phyloP scores from a whole-genome alignment of 257 asterid species.

The Rehmannia glutinosa region DNA sequence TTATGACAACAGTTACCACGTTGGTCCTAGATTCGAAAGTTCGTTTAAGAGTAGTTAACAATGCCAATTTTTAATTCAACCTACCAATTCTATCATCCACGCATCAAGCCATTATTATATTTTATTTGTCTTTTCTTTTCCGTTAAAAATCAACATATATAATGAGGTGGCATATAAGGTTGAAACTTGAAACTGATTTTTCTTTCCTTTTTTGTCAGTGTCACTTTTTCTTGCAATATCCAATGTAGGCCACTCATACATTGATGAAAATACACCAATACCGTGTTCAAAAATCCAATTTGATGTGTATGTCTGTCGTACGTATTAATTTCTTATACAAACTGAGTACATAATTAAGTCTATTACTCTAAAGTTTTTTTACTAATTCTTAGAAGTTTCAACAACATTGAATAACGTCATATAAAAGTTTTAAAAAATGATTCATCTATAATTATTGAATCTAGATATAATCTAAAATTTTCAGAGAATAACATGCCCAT shows the following conservation, averaged over 20 bases:
- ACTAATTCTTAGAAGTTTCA: no score
- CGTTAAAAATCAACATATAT: background rate
- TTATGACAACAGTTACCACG: background rate
- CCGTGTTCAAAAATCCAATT: background rate
- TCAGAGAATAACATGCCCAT: no score
- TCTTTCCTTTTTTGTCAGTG: no score
- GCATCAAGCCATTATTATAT: background rate
- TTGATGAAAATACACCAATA: no score
- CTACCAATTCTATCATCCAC: background rate
- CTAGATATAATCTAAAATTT: no score
- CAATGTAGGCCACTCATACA: slow-evolving; percentile 2
- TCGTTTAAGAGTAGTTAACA: slow-evolving; percentile 10
- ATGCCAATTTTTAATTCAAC: slow-evolving; percentile 9
- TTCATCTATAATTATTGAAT: no score
- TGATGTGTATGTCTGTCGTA: background rate
- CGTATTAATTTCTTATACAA: background rate
- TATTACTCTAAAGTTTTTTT: no score
- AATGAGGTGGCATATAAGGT: background rate
- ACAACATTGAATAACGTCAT: no score
- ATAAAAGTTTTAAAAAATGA: no score
- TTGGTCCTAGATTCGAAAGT: background rate
- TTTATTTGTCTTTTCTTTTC: slow-evolving; percentile 7
- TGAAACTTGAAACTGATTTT: background rate
- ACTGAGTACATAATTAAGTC: no score
- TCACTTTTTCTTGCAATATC: slow-evolving; percentile 3